Evolutionary conservation across 2,329 filamentous ascomycete species (phyloP), one percentile per base, ranked within the genome.

Genomic region (Nigrospora osmanthi): DNA sequence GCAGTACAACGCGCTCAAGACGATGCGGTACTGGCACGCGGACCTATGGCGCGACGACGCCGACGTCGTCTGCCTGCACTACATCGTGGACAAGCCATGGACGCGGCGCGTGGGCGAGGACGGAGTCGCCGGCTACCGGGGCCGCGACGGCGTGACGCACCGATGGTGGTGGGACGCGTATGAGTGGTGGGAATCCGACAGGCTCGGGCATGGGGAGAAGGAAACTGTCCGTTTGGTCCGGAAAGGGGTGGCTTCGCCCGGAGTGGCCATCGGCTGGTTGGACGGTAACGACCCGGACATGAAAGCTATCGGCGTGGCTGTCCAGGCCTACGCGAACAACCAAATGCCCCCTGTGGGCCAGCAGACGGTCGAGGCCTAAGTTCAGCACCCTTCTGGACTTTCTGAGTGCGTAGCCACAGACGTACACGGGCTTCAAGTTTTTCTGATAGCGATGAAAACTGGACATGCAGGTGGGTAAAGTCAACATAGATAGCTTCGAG

Each of bases 31-130:
- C 53, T 73, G 72, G 70, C 73, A 77, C 51, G 45, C 58, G 6
- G 65, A 68, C 33, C 67, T 76, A 17, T 77, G 73, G 73, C 58
- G 62, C 4, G 73, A 76, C 47, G 64, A 66, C 2, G 63, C 69
- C 28, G 19, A 23, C 19, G 67, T 77, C 4, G 60, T 67, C 1
- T 67, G 68, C 9, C 46, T 76, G 41, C 74, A 77, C 51, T 78
- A 76, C 44, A 75, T 78, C 45, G 72, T 76, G 7, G 73, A 77
- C 50, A 78, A 78, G 58, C 75, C 74, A 13, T 78, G 74, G 75
- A 64, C 68, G 34, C 63, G 60, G 42, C 60, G 67, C 15, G 59
- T 72, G 4, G 57, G 57, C 15, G 52, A 55, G 16, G 65, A 72
- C 47, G 69, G 69, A 3, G 53, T 58, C 15, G 73, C 69, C 1